Conservation (phyloP, 345 rosid genomes). For the Eucalyptus marginata region DNA sequence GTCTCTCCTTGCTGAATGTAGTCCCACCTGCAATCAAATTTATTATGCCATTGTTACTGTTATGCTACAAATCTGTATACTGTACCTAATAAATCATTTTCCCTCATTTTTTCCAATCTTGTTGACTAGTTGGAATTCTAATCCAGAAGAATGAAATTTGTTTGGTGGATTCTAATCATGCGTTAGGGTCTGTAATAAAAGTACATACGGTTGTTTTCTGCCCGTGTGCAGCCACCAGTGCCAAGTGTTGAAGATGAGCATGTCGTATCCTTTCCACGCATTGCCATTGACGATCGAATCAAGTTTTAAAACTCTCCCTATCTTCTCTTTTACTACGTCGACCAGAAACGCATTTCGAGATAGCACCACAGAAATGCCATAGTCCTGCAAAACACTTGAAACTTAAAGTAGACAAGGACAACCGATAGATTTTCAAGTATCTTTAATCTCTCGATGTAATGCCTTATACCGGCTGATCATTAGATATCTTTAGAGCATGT, state of each 20-base stretch:
- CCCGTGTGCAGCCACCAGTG: conserved; percentile 71
- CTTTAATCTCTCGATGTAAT: background rate
- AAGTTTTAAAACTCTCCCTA: conserved; percentile 40
- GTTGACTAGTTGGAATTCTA: background rate
- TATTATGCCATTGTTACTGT: background rate
- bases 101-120: background rate
- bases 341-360: conserved; percentile 33
- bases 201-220: conserved; percentile 36
- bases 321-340: conserved; percentile 29
- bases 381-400: conserved; percentile 19
- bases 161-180: background rate
- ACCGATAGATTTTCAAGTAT: background rate
- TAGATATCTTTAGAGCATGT: background rate
- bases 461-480: background rate
- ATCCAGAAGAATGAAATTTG: background rate
- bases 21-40: conserved; percentile 32
- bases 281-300: conserved; percentile 35
- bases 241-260: conserved; percentile 54
- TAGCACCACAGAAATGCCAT: conserved; percentile 13
- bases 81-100: background rate
- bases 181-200: background rate
- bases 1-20: conserved; percentile 23
- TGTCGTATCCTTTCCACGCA: conserved; percentile 44
- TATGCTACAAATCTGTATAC: background rate
- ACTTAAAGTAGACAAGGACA: background rate